These are phyloP conservation scores for Talaromyces funiculosus DNA, from an alignment of 2,329 filamentous ascomycete genomes.

Conservation along the genomic window DNA sequence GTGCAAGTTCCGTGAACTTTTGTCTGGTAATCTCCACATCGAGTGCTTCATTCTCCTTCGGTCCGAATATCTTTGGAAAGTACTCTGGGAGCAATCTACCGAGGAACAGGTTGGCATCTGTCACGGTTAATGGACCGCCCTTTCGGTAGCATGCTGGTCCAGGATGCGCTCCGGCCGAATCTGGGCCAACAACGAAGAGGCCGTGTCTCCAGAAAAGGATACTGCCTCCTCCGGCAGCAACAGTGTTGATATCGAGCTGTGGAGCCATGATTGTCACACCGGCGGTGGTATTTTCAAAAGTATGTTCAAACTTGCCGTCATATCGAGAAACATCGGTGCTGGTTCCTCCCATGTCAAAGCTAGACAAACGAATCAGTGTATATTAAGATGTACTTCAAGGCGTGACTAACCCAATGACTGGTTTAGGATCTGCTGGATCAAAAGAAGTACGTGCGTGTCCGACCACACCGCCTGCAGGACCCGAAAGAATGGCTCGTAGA, in stretches of 20 bases:
- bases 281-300: constrained; percentile 85
- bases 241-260: constrained; percentile 87
- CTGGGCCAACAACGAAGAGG: constrained; percentile 82
- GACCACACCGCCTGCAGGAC: constrained; percentile 85
- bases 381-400: not conserved
- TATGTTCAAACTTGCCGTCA: constrained; percentile 79
- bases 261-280: constrained; percentile 89
- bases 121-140: constrained; percentile 80
- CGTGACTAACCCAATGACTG: constrained; percentile 45
- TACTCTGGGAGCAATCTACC: constrained; percentile 80
- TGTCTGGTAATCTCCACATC: constrained; percentile 36
- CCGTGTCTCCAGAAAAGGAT: constrained; percentile 76
- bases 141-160: constrained; percentile 89
- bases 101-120: constrained; percentile 82
- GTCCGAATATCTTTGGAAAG: constrained; percentile 24
- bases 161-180: constrained; percentile 82
- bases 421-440: constrained; percentile 69
- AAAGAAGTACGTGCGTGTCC: constrained; percentile 89
- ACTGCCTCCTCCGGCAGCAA: constrained; percentile 70
- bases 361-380: constrained; percentile 42
- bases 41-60: constrained; percentile 25
- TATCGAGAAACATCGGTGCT: constrained; percentile 83
- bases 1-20: constrained; percentile 40
- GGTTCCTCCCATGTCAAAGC: constrained; percentile 93
- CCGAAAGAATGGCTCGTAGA: constrained; percentile 75